phyloP scores from a whole-genome alignment of 106 monocot genomes.

The Dendrobium catenatum region DNA sequence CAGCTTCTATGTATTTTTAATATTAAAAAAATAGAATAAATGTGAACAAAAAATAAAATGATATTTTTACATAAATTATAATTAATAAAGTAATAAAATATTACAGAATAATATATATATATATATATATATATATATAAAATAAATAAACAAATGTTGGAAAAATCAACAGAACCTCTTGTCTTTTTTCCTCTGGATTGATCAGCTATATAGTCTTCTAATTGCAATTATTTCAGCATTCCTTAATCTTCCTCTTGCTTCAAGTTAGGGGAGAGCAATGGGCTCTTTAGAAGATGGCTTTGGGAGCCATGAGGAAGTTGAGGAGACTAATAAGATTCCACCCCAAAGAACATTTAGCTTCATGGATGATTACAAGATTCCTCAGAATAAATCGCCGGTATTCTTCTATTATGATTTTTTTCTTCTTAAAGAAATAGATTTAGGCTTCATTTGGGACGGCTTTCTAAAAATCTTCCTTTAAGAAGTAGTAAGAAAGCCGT shows the following conservation, averaged over 20 bases:
- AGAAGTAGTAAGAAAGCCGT: too few relatives aligned
- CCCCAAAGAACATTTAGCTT: not conserved
- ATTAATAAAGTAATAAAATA: not conserved
- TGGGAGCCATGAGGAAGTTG: too few relatives aligned
- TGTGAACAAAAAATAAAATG: too few relatives aligned
- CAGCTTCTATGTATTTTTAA: too few relatives aligned
- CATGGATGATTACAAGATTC: slow-evolving; percentile 4
- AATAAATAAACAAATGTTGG: not conserved
- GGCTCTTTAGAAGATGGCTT: not conserved
- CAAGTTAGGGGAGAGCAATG: not conserved
- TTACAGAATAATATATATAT: too few relatives aligned
- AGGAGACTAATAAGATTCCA: not conserved
- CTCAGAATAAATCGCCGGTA: slow-evolving; percentile 3
- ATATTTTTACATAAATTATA: too few relatives aligned
- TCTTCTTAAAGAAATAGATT: too few relatives aligned
- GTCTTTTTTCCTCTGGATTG: not conserved
- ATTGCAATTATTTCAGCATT: not conserved
- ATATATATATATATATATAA: too few relatives aligned
- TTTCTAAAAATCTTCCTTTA: too few relatives aligned
- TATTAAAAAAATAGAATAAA: too few relatives aligned
- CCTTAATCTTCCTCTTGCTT: not conserved
- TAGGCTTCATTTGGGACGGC: too few relatives aligned
- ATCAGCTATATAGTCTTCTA: not conserved
- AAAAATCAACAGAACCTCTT: too few relatives aligned
- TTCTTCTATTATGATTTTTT: not conserved